phyloP scores from a whole-genome alignment of 805 yeast species.

The Cyberlindnera sargentensis region DNA sequence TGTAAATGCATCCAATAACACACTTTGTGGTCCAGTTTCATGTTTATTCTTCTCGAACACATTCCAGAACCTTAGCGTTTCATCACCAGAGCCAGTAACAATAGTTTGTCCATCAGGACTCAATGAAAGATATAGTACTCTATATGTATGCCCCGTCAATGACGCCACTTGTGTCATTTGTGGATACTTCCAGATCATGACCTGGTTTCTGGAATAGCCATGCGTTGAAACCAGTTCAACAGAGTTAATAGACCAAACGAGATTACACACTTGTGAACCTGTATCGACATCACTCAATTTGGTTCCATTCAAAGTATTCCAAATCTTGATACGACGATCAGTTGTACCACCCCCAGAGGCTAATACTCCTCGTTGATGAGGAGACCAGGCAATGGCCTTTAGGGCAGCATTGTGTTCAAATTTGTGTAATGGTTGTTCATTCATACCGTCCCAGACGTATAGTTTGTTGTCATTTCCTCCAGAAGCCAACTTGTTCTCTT shows the following conservation, averaged over 20 bases:
- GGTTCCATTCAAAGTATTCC: constrained; percentile 83
- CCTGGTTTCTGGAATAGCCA: constrained; percentile 86
- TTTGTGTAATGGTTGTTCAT: constrained; percentile 59
- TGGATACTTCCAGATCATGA: constrained; percentile 91
- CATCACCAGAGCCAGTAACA: constrained; percentile 98
- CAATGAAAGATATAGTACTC: constrained; percentile 83
- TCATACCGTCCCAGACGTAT: constrained; percentile 76
- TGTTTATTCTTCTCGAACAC: constrained; percentile 73
- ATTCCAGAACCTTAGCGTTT: constrained; percentile 92
- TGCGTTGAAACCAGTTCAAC: constrained; percentile 92
- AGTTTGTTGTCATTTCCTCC: constrained; percentile 94
- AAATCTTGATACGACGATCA: constrained; percentile 80
- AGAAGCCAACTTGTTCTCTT: constrained; percentile 85
- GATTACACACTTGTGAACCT: constrained; percentile 93
- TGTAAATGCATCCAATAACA: constrained; percentile 65
- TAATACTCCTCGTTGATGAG: constrained; percentile 87
- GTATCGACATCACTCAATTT: constrained; percentile 80
- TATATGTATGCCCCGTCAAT: constrained; percentile 86
- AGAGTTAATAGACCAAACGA: constrained; percentile 87
- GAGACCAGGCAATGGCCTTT: constrained; percentile 96
- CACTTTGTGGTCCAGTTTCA: constrained; percentile 53
- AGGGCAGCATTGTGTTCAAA: constrained; percentile 94
- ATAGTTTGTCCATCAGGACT: constrained; percentile 96
- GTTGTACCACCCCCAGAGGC: constrained; percentile 98
- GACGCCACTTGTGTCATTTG: constrained; percentile 88